Percentiles rank a stretch among this genome's conserved stretches.
These are phyloP conservation scores for Chaetoceros tenuissimus DNA, from an alignment of 108 stramenopile species.

Conservation along the genomic window DNA sequence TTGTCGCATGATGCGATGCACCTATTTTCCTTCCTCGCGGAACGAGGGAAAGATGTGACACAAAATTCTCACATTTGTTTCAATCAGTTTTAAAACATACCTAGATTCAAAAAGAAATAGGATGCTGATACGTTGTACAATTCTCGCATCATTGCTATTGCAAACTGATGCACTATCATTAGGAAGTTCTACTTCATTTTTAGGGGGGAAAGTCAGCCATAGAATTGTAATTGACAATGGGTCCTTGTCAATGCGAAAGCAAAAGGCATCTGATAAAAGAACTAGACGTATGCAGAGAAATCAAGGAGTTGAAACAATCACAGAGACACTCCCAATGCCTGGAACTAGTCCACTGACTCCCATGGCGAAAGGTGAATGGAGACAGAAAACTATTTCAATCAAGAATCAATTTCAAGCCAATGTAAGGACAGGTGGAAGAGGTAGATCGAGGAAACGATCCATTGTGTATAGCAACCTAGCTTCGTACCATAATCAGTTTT, in stretches of 20 bases:
- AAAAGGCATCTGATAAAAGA: conserved; percentile 77
- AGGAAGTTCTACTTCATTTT: no score
- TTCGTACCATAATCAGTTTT: conserved; percentile 63
- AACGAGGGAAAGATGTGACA: no score
- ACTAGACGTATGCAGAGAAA: conserved; percentile 54
- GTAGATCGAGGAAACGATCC: conserved; percentile 60
- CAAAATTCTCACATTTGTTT: no score
- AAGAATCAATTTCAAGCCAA: neutral
- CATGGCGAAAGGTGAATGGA: conserved; percentile 47
- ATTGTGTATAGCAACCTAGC: conserved; percentile 62
- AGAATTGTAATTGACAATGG: no score
- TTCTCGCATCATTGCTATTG: no score
- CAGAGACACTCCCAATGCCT: conserved; percentile 1
- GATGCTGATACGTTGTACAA: no score
- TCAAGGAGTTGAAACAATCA: neutral
- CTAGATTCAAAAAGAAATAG: no score
- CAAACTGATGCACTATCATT: no score
- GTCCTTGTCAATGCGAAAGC: conserved; percentile 60
- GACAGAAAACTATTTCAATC: conserved; percentile 18
- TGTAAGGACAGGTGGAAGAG: conserved; percentile 38
- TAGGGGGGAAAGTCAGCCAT: no score
- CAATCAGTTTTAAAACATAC: no score
- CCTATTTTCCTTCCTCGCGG: no score
- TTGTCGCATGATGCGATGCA: no score
- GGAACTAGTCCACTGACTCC: conserved; percentile 38